Base-by-base conservation (phyloP, 1,284 basidiomycete species). In the Austroboletus novae-zelandiae region DNA sequence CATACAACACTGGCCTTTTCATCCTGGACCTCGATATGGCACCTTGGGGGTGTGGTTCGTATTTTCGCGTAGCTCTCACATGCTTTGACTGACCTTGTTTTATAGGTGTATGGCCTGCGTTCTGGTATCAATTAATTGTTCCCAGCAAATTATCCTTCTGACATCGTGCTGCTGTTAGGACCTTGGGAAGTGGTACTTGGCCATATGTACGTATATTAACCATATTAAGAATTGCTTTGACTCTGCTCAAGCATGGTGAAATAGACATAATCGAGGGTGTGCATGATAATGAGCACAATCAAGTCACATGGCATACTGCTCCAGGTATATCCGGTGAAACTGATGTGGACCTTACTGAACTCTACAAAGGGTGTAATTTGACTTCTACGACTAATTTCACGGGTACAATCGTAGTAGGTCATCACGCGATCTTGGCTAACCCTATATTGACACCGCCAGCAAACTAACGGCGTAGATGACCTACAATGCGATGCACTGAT, bases 221-320 rank as follows among this genome's bases (percentile, higher is more conserved):
- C 15, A 34, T 34, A 35, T 51, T 45, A 18, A 20, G 43, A 50
- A 18, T 40, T 29, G 39, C 14, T 30, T 39, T 52, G 42, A 51
- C 41, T 57, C 47, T 51, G 43, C 43, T 52, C 32, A 59, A 80
- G 77, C 67, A 68, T 3, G 84, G 84, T 14, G 84, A 86, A 62
- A 84, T 86, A 57, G 84, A 86, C 64, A 81, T 86, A 45, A 73
- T 86, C 15, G 84, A 86, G 60, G 78, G 81, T 23, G 80, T 84
- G 4, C 80, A 82, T 53, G 75, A 79, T 52, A 81, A 80, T 54
- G 68, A 76, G 49, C 75, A 81, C 57, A 84, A 84, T 52, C 81
- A 84, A 65, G 77, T 81, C 42, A 79, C 83, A 41, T 81, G 79
- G 71, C 81, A 84, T 57, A 80, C 79, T 15, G 71, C 67, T 30